Evolutionary conservation across 805 yeast species (phyloP).

Genomic region (Candida berthetii): DNA sequence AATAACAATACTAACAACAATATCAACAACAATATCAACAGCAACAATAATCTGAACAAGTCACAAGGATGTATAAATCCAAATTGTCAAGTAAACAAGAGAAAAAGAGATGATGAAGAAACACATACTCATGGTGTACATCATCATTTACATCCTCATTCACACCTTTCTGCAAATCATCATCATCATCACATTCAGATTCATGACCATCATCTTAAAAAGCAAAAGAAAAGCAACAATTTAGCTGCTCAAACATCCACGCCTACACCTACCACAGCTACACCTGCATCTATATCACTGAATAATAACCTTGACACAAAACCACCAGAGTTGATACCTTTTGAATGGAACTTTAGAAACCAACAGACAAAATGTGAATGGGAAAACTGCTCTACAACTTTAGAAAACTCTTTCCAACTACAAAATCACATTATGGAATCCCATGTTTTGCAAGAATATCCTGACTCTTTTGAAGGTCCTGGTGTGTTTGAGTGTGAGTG

Average conservation of each 20-base stretch:
- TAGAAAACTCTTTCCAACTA: constrained; percentile 32
- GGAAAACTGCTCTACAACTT: constrained; percentile 50
- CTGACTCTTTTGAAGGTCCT: constrained; percentile 1
- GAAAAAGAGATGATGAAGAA: constrained; percentile 20
- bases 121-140: constrained; percentile 10
- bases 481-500: constrained; percentile 52
- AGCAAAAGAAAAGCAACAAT: constrained; percentile 1
- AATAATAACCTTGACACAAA: not conserved
- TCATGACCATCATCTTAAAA: constrained; percentile 23
- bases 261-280: not conserved
- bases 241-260: not conserved
- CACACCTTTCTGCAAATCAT: constrained; percentile 21
- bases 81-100: constrained; percentile 1
- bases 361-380: constrained; percentile 56
- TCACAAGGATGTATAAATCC: constrained; percentile 1
- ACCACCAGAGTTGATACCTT: constrained; percentile 8
- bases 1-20: too few species aligned
- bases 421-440: constrained; percentile 48
- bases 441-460: constrained; percentile 31
- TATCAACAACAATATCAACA: too few species aligned
- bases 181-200: constrained; percentile 31
- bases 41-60: too few species aligned
- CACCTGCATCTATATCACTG: not conserved
- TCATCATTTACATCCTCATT: constrained; percentile 12
- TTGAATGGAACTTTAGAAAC: constrained; percentile 24